Conservation (phyloP, 2,329 filamentous ascomycete species). For the Colletotrichum sp. region DNA sequence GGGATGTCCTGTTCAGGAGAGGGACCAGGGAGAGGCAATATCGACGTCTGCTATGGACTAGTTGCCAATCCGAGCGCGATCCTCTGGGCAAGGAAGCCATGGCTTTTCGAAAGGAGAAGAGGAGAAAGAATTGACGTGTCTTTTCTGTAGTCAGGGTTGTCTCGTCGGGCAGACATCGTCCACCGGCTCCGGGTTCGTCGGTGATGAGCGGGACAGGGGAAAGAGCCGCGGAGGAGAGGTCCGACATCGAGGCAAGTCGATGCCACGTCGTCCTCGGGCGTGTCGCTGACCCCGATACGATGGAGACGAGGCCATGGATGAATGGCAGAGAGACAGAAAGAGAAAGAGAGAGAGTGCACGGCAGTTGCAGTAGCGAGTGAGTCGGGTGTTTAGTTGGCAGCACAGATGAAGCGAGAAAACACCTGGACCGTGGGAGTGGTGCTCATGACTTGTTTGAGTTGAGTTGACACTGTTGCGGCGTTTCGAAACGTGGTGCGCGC, state of each 20-base stretch:
- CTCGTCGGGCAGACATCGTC: neutral
- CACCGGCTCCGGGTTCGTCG: neutral
- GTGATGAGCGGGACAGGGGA: neutral
- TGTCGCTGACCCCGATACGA: neutral
- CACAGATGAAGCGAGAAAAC: neutral
- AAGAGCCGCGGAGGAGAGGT: neutral
- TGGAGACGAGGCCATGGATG: neutral
- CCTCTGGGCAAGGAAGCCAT: conserved; percentile 10
- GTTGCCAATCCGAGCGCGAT: neutral
- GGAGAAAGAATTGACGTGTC: conserved; percentile 8
- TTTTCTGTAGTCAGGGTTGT: neutral
- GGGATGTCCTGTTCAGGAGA: neutral
- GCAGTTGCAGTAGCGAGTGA: neutral
- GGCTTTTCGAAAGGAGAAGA: neutral
- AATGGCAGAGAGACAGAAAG: neutral
- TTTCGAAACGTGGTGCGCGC: conserved; percentile 17
- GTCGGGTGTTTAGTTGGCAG: neutral
- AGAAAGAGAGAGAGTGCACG: neutral
- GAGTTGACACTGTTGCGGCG: neutral
- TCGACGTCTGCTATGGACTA: neutral
- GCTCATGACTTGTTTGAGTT: neutral
- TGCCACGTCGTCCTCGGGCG: neutral
- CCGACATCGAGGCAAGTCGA: neutral
- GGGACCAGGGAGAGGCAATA: neutral
- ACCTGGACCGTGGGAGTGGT: neutral